Percentiles rank a stretch among this genome's conserved stretches.
Conservation (phyloP, 805 yeast species). For the Blastobotrys parvus region DNA sequence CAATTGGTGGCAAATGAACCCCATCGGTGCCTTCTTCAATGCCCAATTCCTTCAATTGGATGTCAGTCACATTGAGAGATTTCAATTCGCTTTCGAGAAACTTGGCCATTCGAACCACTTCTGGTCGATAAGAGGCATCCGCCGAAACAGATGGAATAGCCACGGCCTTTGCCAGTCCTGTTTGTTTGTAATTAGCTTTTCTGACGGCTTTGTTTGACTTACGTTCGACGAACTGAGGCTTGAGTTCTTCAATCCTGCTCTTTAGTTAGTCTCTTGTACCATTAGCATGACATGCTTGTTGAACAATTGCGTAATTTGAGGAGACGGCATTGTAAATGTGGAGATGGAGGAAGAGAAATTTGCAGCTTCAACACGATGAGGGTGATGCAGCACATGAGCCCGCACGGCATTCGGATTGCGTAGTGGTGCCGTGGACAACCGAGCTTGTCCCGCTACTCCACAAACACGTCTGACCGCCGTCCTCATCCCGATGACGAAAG, state of each 20-base stretch:
- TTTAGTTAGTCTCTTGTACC: not conserved
- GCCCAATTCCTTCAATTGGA: constrained; percentile 77
- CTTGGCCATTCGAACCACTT: constrained; percentile 83
- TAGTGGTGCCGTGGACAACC: no score
- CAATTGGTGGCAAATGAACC: constrained; percentile 84
- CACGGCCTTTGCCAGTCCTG: constrained; percentile 73
- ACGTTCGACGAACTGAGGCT: constrained; percentile 49
- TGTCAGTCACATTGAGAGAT: constrained; percentile 69
- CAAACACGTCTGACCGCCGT: no score
- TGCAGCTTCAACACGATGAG: no score
- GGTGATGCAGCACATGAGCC: no score
- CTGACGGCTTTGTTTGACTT: constrained; percentile 2
- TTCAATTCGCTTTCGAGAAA: constrained; percentile 65
- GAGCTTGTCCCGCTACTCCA: no score
- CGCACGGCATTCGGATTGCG: no score
- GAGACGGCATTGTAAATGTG: not conserved
- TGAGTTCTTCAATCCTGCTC: constrained; percentile 33
- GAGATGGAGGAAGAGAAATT: not conserved
- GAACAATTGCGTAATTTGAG: constrained; percentile 3
- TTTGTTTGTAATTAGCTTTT: constrained; percentile 23
- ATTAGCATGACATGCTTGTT: not conserved
- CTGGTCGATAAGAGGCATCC: constrained; percentile 80
- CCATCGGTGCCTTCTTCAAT: constrained; percentile 62
- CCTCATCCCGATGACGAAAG: no score
- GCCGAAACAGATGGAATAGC: constrained; percentile 92